phyloP scores from a whole-genome alignment of 495 filamentous ascomycete species.

The Podospora pseudoanserina region DNA sequence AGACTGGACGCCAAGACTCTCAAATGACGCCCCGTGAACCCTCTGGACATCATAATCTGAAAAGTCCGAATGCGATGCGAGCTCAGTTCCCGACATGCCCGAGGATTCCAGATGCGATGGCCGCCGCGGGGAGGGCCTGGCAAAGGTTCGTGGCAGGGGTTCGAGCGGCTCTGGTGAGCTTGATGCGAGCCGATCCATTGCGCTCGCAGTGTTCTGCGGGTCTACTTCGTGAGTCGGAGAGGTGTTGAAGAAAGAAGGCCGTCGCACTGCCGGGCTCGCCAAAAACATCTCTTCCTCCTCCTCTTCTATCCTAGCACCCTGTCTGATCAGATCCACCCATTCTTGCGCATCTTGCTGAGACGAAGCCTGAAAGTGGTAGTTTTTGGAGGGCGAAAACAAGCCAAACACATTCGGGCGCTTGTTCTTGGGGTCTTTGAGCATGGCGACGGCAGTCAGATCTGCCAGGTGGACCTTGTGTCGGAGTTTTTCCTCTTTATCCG shows the following conservation, averaged over 20 bases:
- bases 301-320: slow-evolving; percentile 76
- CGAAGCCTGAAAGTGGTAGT: slow-evolving; percentile 80
- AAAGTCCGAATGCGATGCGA: slow-evolving; percentile 85
- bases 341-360: slow-evolving; percentile 72
- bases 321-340: slow-evolving; percentile 81
- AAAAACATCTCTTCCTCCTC: slow-evolving; percentile 78
- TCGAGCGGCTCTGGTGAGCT: slow-evolving; percentile 61
- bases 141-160: slow-evolving; percentile 33
- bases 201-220: slow-evolving; percentile 11
- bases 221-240: slow-evolving; percentile 4
- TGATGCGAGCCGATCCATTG: slow-evolving; percentile 45
- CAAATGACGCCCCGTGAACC: slow-evolving; percentile 40
- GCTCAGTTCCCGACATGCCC: slow-evolving; percentile 68
- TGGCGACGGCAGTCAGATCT: slow-evolving; percentile 85
- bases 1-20: slow-evolving; percentile 41
- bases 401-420: slow-evolving; percentile 80
- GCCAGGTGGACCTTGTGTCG: slow-evolving; percentile 81
- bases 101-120: slow-evolving; percentile 67
- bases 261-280: slow-evolving; percentile 51
- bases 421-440: slow-evolving; percentile 82
- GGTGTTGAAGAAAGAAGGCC: slow-evolving; percentile 29
- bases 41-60: slow-evolving; percentile 64
- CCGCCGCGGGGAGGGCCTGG: slow-evolving; percentile 37
- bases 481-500: slow-evolving; percentile 82
- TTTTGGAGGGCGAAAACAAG: slow-evolving; percentile 86